Base-by-base conservation (phyloP, 306 rosid genomes). In the Malus sieversii region DNA sequence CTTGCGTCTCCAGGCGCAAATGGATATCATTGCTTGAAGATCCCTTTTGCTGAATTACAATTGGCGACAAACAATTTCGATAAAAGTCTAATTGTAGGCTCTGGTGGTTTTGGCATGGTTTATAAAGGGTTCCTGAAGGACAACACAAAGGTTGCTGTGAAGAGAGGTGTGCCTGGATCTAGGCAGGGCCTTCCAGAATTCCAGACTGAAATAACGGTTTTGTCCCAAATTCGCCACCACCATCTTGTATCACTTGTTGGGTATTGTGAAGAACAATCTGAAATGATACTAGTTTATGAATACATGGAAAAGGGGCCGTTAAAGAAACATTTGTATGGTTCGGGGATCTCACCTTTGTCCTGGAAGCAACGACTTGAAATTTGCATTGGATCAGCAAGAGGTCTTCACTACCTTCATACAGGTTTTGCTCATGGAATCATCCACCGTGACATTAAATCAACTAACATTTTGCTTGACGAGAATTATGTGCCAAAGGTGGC, bases 181-280 rank as follows among this genome's bases (percentile, higher is more conserved):
- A 84, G 99, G 84, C 98, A 96, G 77, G 99, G 99, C 82, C 96
- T 92, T 83, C 98, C 99, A 23, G 99, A 96, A 79, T 96, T 96
- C 84, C 99, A 96, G 27, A 84, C 96, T 11, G 98, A 96, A 82
- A 96, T 96, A 68, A 74, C 97, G 45, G 76, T 96, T 66, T 70
- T 96, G 82, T 92, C 98, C 10, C 93, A 84, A 83, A 96, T 96
- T 63, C 97, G 99, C 25, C 99, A 96, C 77, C 89, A 83, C 13
- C 99, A 96, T 82, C 98, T 96, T 44, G 99, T 96, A 77, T 89
- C 99, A 11, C 87, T 96, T 22, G 96, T 96, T 58, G 99, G 99
- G 6, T 96, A 80, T 72, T 96, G 99, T 12, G 99, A 96, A 74
- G 99, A 96, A 74, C 90, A 90, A 63, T 87, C 98, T 48, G 99